These are phyloP conservation scores for Antitrichia curtipendula DNA, from an alignment of 225 moss, liverwort and hornwort genomes.

Conservation along the genomic window DNA sequence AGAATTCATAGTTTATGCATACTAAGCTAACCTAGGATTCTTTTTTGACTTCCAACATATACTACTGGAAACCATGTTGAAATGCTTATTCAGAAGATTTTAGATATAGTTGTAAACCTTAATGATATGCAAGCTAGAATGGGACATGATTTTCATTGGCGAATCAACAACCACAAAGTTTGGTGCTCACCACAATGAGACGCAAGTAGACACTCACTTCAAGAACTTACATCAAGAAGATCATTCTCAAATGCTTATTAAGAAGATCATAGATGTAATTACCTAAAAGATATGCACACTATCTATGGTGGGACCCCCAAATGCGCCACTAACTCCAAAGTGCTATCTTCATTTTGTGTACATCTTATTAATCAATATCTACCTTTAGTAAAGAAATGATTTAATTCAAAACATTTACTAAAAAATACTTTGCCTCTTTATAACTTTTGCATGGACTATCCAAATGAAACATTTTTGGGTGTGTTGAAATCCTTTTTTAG, in stretches of 20 bases:
- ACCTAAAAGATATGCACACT: neutral
- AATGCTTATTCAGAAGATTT: neutral
- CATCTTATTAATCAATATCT: neutral
- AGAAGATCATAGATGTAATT: neutral
- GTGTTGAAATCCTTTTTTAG: neutral
- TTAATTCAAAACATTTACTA: neutral
- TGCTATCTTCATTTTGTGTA: neutral
- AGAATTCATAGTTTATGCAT: neutral
- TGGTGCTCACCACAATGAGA: neutral
- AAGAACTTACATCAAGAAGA: neutral
- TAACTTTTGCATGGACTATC: neutral
- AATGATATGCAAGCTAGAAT: neutral
- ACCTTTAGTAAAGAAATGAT: neutral
- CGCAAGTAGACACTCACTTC: neutral
- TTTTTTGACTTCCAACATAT: too few relatives aligned
- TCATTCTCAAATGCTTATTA: neutral
- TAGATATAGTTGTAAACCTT: neutral
- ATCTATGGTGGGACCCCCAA: fast-evolving
- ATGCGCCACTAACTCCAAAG: fast-evolving
- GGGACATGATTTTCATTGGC: too few relatives aligned
- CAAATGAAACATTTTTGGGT: neutral
- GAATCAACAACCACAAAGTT: neutral
- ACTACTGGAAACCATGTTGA: neutral
- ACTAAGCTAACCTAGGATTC: neutral
- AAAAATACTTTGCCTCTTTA: neutral